Conservation (phyloP, 116 monocot species). For the Cymodocea nodosa region DNA sequence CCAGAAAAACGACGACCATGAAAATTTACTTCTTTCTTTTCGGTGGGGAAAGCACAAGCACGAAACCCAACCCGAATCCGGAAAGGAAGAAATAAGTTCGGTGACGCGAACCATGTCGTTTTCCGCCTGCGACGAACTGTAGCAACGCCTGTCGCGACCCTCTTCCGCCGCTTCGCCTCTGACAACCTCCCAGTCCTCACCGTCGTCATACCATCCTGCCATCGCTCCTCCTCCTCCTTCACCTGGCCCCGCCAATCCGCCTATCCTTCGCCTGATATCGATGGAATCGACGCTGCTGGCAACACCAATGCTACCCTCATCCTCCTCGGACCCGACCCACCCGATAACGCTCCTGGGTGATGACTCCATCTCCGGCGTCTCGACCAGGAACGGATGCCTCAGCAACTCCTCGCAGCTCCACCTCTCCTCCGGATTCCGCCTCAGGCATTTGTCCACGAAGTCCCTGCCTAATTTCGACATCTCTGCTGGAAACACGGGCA, state of each 20-base stretch:
- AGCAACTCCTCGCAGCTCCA: conserved; percentile 17
- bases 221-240: background rate
- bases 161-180: conserved; percentile 1
- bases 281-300: background rate
- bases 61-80: background rate
- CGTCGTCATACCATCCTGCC: conserved; percentile 10
- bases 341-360: conserved; percentile 16
- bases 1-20: background rate
- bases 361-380: background rate
- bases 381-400: conserved; percentile 14
- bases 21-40: background rate
- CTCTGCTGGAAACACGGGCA: conserved; percentile 11
- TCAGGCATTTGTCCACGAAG: conserved; percentile 18
- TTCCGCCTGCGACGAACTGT: background rate
- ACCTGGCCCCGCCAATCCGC: background rate
- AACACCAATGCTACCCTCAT: background rate
- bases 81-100: background rate
- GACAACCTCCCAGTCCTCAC: conserved; percentile 14
- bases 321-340: conserved; percentile 6
- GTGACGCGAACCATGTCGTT: background rate
- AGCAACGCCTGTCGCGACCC: too few relatives aligned
- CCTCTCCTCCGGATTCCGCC: conserved; percentile 13
- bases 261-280: conserved; percentile 6
- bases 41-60: too few relatives aligned
- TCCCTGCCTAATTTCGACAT: conserved; percentile 12